Percentiles rank a stretch among this genome's conserved stretches.
Conservation (phyloP, 176 grass and related monocot genomes). For the Avena sativa region DNA sequence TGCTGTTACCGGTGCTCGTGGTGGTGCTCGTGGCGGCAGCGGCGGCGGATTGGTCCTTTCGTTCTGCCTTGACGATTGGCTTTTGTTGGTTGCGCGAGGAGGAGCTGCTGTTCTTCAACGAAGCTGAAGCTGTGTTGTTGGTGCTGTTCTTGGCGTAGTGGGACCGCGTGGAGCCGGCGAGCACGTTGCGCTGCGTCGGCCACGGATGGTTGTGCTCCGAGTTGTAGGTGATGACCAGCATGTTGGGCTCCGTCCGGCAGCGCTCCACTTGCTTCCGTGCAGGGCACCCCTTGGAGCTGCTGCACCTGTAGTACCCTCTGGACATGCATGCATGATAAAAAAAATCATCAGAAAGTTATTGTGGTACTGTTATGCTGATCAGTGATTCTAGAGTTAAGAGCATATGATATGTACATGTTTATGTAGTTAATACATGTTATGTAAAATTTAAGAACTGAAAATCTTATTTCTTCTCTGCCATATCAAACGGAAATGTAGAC, state of each 20-base stretch:
- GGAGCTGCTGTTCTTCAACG: slow-evolving; percentile 60
- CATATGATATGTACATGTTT: no score
- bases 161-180: slow-evolving; percentile 83
- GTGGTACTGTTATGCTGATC: not conserved
- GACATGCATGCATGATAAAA: not conserved
- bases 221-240: slow-evolving; percentile 98
- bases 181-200: slow-evolving; percentile 96
- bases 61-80: slow-evolving; percentile 9
- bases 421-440: no score
- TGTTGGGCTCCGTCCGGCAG: slow-evolving; percentile 85
- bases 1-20: slow-evolving; percentile 22
- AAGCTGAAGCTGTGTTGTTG: slow-evolving; percentile 39
- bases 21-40: slow-evolving; percentile 6
- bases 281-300: slow-evolving; percentile 96
- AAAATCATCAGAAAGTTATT: not conserved
- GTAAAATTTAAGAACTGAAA: not conserved
- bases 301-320: slow-evolving; percentile 98
- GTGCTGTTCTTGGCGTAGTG: slow-evolving; percentile 63
- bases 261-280: slow-evolving; percentile 99
- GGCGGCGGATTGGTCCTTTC: not conserved
- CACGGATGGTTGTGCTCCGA: slow-evolving; percentile 99
- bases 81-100: slow-evolving; percentile 22
- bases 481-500: no score
- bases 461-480: not conserved
- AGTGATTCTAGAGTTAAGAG: not conserved